Evolutionary conservation across 2,329 filamentous ascomycete species (phyloP).

Genomic region (Cercospora canescens): DNA sequence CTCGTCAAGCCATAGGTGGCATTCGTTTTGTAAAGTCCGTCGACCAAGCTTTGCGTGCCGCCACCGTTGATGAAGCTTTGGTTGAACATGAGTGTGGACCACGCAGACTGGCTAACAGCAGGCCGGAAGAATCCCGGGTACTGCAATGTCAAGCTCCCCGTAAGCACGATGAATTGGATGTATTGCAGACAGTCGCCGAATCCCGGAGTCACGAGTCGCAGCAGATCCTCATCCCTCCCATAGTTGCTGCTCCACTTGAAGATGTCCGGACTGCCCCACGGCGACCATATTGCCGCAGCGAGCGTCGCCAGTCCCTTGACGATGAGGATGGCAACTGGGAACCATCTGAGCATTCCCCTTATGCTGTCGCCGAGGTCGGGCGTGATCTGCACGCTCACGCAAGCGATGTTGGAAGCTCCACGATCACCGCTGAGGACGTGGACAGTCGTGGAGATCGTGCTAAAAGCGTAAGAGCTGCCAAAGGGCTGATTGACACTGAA

Average conservation of each 20-base stretch:
- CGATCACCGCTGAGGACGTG: slow-evolving; percentile 73
- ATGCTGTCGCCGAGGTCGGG: slow-evolving; percentile 74
- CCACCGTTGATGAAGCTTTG: slow-evolving; percentile 76
- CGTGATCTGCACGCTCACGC: slow-evolving; percentile 78
- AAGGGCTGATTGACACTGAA: slow-evolving; percentile 75
- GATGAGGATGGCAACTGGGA: slow-evolving; percentile 76
- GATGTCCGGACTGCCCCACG: slow-evolving; percentile 87
- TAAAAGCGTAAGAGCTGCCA: slow-evolving; percentile 79
- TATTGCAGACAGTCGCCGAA: slow-evolving; percentile 98
- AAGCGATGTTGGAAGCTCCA: slow-evolving; percentile 66
- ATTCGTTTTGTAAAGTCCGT: slow-evolving; percentile 84
- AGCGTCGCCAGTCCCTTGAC: slow-evolving; percentile 80
- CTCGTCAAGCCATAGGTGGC: slow-evolving; percentile 76
- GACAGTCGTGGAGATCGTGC: slow-evolving; percentile 74
- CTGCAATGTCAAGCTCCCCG: slow-evolving; percentile 79
- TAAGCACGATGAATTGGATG: slow-evolving; percentile 87
- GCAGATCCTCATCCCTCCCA: slow-evolving; percentile 85
- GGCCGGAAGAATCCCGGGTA: slow-evolving; percentile 97
- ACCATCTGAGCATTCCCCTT: slow-evolving; percentile 68
- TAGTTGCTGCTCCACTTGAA: slow-evolving; percentile 99
- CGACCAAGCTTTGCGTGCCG: slow-evolving; percentile 67
- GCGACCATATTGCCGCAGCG: slow-evolving; percentile 82
- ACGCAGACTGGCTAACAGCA: slow-evolving; percentile 80
- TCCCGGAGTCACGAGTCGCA: slow-evolving; percentile 89
- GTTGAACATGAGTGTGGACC: slow-evolving; percentile 93